phyloP scores from a whole-genome alignment of 2,329 filamentous ascomycete species.

The Epichloe baconii region DNA sequence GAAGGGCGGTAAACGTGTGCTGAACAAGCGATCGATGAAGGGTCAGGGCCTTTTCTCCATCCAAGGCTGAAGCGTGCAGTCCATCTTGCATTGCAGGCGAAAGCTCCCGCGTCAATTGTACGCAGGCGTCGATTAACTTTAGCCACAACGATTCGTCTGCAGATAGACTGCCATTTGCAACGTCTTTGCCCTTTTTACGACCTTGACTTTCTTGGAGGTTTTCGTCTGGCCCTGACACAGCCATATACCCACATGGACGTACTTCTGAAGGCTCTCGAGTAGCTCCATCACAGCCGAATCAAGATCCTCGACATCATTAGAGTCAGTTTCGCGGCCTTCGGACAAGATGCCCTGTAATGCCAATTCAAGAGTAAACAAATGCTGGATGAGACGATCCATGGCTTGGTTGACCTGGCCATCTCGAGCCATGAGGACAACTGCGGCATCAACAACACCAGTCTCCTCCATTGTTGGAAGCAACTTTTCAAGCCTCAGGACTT shows the following conservation, averaged over 20 bases:
- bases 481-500: slow-evolving; percentile 65
- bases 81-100: slow-evolving; percentile 38
- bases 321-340: slow-evolving; percentile 44
- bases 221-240: slow-evolving; percentile 79
- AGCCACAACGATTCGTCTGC: slow-evolving; percentile 47
- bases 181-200: slow-evolving; percentile 38
- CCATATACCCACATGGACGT: slow-evolving; percentile 88
- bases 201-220: slow-evolving; percentile 32
- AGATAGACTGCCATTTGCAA: slow-evolving; percentile 31
- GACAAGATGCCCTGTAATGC: slow-evolving; percentile 62
- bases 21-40: slow-evolving; percentile 73
- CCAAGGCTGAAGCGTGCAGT: slow-evolving; percentile 23
- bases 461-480: slow-evolving; percentile 81
- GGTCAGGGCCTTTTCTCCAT: slow-evolving; percentile 48
- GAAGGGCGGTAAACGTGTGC: slow-evolving; percentile 75
- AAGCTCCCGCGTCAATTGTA: slow-evolving; percentile 50
- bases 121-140: slow-evolving; percentile 44
- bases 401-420: slow-evolving; percentile 74
- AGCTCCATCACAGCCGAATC: slow-evolving; percentile 60
- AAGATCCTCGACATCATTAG: slow-evolving; percentile 34
- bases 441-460: slow-evolving; percentile 82
- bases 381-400: slow-evolving; percentile 72
- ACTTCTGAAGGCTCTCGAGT: slow-evolving; percentile 71
- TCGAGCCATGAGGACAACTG: slow-evolving; percentile 77
- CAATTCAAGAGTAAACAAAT: slow-evolving; percentile 67